Conservation (phyloP, 2,329 filamentous ascomycete species). For the Sclerotinia borealis region DNA sequence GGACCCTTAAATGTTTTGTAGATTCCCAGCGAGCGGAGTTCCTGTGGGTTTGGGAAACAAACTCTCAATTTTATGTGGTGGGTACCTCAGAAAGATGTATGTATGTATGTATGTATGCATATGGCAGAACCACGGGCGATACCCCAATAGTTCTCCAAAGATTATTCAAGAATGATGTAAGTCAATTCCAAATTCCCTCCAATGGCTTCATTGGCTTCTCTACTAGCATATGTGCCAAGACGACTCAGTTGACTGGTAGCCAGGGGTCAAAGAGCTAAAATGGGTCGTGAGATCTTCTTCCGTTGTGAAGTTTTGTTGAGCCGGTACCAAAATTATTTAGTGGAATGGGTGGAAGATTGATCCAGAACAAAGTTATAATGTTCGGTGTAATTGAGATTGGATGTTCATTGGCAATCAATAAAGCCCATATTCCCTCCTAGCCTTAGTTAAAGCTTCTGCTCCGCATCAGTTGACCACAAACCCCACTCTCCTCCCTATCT, state of each 20-base stretch:
- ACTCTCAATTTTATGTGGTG: background rate
- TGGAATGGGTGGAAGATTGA: slow-evolving; percentile 5
- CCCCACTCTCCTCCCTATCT: slow-evolving; percentile 8
- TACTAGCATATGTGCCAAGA: background rate
- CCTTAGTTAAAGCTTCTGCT: slow-evolving; percentile 3
- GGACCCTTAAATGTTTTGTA: background rate
- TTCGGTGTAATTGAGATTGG: slow-evolving; percentile 8
- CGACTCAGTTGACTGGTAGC: background rate
- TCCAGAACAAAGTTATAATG: slow-evolving; percentile 8
- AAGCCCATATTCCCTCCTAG: background rate
- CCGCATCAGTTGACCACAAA: background rate
- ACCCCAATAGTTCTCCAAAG: background rate
- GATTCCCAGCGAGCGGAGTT: background rate
- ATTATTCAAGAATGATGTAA: background rate
- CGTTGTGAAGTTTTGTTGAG: slow-evolving; percentile 6
- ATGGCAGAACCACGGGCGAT: slow-evolving; percentile 1
- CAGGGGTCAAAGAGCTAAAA: background rate
- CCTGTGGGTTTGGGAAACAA: slow-evolving; percentile 1
- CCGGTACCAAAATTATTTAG: background rate
- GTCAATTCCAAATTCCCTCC: background rate
- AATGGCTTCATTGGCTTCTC: slow-evolving; percentile 1
- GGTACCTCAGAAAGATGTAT: background rate
- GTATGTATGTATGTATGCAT: background rate
- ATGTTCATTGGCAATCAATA: slow-evolving; percentile 9
- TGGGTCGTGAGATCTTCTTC: background rate